Percentiles rank a stretch among this genome's conserved stretches.
phyloP scores from a whole-genome alignment of 345 rosid species.

The Rhodamnia rubescens region DNA sequence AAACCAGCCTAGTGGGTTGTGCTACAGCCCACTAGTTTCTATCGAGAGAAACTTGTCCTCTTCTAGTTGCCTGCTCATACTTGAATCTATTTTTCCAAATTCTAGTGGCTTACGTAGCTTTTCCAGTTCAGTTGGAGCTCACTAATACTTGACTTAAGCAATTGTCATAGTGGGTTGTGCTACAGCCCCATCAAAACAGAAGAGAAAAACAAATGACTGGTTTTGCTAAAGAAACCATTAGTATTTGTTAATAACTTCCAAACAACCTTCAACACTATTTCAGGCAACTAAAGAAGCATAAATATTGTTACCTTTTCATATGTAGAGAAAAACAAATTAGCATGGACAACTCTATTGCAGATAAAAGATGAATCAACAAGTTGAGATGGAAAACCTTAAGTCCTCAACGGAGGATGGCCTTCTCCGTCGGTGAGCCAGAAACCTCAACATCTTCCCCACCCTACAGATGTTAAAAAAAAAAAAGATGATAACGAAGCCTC shows the following conservation, averaged over 20 bases:
- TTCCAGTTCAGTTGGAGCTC: neutral
- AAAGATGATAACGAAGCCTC: neutral
- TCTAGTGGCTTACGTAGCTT: neutral
- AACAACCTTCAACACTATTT: neutral
- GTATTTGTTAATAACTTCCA: neutral
- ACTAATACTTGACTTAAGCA: neutral
- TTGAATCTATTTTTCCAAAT: neutral
- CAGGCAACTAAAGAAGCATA: neutral
- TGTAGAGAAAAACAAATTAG: neutral
- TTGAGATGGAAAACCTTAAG: neutral
- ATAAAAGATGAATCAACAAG: neutral
- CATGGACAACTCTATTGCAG: neutral
- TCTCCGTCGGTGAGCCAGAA: constrained; percentile 38
- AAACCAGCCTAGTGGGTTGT: neutral
- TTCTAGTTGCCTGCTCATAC: neutral
- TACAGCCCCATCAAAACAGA: neutral
- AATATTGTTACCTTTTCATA: neutral
- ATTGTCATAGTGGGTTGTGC: neutral
- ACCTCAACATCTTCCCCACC: constrained; percentile 12
- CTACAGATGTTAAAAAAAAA: neutral
- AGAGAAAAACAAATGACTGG: too few species aligned
- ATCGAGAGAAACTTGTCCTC: neutral
- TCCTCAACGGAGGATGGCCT: constrained; percentile 41
- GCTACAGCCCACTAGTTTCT: neutral
- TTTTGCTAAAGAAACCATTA: too few species aligned